Evolutionary conservation across 352 stramenopile genomes (phyloP), one percentile per base, ranked within the genome.

Genomic region (Pythium aquatile): DNA sequence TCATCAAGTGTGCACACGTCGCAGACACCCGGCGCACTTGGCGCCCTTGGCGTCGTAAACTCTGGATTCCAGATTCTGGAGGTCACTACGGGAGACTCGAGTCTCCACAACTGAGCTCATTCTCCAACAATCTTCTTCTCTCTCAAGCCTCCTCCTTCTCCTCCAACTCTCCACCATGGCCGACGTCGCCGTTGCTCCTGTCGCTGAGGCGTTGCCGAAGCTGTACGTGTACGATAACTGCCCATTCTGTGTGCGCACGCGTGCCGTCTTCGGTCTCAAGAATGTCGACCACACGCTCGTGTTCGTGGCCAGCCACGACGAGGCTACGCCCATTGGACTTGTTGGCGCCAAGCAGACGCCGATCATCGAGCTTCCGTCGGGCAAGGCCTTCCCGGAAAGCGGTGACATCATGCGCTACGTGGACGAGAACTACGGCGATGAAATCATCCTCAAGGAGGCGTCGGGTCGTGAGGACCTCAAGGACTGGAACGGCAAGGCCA

Each of bases 141-240:
- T 4, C 35, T 42, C 35, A 42, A 42, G 35, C 35, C 35, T 4
- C 11, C 35, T 16, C 32, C 32, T 37, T 37, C 32, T 37, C 32
- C 32, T 42, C 35, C 7, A 42, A 42, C 2, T 14, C 35, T 42
- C 35, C 35, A 42, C 35, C 11, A 42, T 42, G 35, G 35, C 11
- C 35, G 16, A 7, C 16, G 35, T 11, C 16, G 16, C 35, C 11
- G 35, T 11, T 11, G 35, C 35, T 11, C 35, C 8, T 42, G 35
- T 42, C 35, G 35, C 35, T 11, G 11, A 42, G 8, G 35, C 35
- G 2, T 11, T 13, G 30, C 67, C 65, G 2, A 81, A 77, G 68
- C 64, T 85, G 13, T 85, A 83, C 68, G 78, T 79, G 63, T 85
- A 85, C 66, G 77, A 85, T 66, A 73, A 83, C 60, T 85, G 77